These are phyloP conservation scores for Metschnikowia matae DNA, from an alignment of 805 yeast species.

Conservation along the genomic window DNA sequence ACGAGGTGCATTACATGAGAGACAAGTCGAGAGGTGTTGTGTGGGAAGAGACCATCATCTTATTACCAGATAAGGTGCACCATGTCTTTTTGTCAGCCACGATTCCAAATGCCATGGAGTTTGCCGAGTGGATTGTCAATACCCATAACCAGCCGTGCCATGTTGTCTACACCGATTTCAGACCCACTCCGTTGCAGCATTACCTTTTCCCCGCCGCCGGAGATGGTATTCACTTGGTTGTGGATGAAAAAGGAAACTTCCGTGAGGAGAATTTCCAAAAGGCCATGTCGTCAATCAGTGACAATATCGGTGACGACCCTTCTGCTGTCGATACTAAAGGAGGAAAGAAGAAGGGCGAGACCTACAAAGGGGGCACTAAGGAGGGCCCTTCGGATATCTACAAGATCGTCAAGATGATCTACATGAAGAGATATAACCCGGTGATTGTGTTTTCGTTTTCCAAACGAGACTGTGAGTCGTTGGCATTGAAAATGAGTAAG, in stretches of 20 bases:
- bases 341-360: constrained; percentile 72
- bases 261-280: constrained; percentile 97
- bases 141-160: constrained; percentile 96
- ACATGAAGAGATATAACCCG: constrained; percentile 94
- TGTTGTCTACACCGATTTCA: constrained; percentile 96
- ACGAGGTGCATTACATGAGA: constrained; percentile 98
- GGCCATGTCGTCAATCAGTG: constrained; percentile 92
- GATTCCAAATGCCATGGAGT: constrained; percentile 96
- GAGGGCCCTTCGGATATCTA: constrained; percentile 82
- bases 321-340: constrained; percentile 46
- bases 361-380: constrained; percentile 82
- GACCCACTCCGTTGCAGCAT: constrained; percentile 98
- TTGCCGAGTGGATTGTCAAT: constrained; percentile 97
- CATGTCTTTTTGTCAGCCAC: constrained; percentile 94
- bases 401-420: constrained; percentile 96
- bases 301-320: constrained; percentile 81
- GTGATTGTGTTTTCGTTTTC: constrained; percentile 98
- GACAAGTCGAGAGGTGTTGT: constrained; percentile 98
- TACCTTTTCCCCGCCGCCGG: constrained; percentile 98
- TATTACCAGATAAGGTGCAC: constrained; percentile 93
- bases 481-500: constrained; percentile 94
- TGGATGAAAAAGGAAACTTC: constrained; percentile 93
- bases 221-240: constrained; percentile 95
- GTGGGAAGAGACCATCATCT: constrained; percentile 97
- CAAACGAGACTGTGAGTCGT: constrained; percentile 91